These are phyloP conservation scores for Stephania yunnanensis DNA, from an alignment of 164 flowering plant genomes.

Conservation along the genomic window DNA sequence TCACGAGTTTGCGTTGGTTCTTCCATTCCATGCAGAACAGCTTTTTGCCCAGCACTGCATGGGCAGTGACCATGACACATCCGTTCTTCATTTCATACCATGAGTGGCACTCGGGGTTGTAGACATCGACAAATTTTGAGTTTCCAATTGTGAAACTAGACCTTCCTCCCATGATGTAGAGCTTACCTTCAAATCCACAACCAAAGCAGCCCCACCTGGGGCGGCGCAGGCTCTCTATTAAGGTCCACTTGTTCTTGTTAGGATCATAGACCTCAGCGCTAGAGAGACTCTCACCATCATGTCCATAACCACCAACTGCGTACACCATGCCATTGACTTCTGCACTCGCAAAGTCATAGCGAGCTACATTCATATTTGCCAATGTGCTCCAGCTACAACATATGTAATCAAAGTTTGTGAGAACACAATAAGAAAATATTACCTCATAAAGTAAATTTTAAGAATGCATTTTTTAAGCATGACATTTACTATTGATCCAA, in stretches of 20 bases:
- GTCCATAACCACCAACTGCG: conserved; percentile 82
- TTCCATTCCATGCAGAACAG: conserved; percentile 97
- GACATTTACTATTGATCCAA: too few relatives aligned
- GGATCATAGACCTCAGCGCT: conserved; percentile 84
- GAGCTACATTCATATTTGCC: conserved; percentile 76
- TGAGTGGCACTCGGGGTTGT: conserved; percentile 51
- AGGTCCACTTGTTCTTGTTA: conserved; percentile 57
- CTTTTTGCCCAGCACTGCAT: conserved; percentile 69
- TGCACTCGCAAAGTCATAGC: conserved; percentile 88
- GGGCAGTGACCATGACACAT: conserved; percentile 94
- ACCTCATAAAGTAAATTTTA: not conserved
- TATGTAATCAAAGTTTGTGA: not conserved
- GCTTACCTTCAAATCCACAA: conserved; percentile 69
- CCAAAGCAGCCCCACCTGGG: conserved; percentile 94
- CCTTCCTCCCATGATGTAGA: conserved; percentile 92
- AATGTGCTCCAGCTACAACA: conserved; percentile 74
- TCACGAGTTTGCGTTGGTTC: conserved; percentile 64
- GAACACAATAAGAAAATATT: not conserved
- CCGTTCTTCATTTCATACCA: conserved; percentile 95
- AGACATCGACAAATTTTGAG: conserved; percentile 75
- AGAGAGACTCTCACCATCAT: conserved; percentile 68
- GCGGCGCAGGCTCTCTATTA: conserved; percentile 73
- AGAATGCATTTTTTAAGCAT: not conserved
- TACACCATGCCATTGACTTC: conserved; percentile 74
- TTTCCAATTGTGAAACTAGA: conserved; percentile 91